Conservation (phyloP, 2,329 filamentous ascomycete species). For the Decorospora gaudefroyi region DNA sequence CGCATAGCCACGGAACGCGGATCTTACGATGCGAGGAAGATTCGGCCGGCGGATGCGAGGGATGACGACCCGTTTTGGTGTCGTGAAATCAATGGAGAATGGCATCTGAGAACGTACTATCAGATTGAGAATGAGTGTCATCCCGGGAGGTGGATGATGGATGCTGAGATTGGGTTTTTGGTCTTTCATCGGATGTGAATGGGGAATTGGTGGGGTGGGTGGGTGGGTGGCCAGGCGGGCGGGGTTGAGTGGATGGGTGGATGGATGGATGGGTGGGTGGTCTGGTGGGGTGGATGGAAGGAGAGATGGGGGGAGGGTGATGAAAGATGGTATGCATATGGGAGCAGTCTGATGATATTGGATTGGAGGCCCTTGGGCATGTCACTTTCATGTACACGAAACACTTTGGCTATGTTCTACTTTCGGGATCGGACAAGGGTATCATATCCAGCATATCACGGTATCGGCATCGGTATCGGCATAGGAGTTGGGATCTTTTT, state of each 20-base stretch:
- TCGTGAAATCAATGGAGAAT: slow-evolving; percentile 45
- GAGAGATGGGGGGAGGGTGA: no score
- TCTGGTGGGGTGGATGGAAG: no score
- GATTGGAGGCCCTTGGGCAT: no score
- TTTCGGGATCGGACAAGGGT: not conserved
- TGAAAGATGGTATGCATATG: no score
- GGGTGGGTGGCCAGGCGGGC: no score
- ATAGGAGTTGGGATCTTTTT: not conserved
- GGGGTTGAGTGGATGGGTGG: no score
- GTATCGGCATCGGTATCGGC: not conserved
- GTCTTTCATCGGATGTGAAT: slow-evolving; percentile 40
- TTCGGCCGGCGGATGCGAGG: slow-evolving; percentile 41
- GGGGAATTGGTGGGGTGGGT: not conserved
- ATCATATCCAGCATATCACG: not conserved
- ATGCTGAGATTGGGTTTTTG: slow-evolving; percentile 40
- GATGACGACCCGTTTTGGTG: slow-evolving; percentile 47
- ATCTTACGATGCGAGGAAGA: slow-evolving; percentile 36
- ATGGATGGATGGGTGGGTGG: no score
- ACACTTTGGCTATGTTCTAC: no score
- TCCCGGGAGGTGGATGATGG: slow-evolving; percentile 46
- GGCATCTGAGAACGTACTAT: slow-evolving; percentile 44
- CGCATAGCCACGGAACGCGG: slow-evolving; percentile 40
- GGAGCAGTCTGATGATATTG: no score
- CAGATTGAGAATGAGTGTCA: slow-evolving; percentile 48
- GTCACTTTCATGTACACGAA: no score